Conservation (phyloP, 495 filamentous ascomycete genomes). For the Tuber microsphaerosporum region DNA sequence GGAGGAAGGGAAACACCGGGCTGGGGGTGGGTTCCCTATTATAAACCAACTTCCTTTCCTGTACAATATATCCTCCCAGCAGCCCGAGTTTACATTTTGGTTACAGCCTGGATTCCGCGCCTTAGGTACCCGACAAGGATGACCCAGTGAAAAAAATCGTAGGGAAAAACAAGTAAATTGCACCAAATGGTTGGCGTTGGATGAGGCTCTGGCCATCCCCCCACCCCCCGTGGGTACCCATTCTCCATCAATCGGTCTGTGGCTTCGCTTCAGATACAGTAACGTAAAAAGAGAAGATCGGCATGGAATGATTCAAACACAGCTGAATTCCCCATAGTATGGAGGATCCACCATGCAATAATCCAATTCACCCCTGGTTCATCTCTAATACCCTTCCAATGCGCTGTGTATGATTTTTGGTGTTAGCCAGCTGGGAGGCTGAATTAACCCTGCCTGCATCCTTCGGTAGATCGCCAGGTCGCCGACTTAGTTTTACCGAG, state of each 20-base stretch:
- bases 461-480: background rate
- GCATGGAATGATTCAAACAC: background rate
- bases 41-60: background rate
- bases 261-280: background rate
- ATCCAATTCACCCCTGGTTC: background rate
- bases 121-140: background rate
- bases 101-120: background rate
- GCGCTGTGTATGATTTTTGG: background rate
- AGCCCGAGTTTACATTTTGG: background rate
- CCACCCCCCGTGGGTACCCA: background rate
- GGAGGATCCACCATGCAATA: background rate
- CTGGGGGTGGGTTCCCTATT: background rate
- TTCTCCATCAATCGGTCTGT: background rate
- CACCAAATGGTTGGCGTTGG: background rate
- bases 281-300: background rate
- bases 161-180: background rate
- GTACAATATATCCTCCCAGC: background rate
- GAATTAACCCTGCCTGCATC: background rate
- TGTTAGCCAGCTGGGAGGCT: background rate
- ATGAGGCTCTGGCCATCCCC: background rate
- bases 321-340: background rate
- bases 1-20: background rate
- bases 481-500: slow-evolving; percentile 1
- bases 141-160: background rate
- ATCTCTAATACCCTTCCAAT: background rate